Percentiles rank a stretch among this genome's conserved stretches.
Conservation (phyloP, 352 stramenopile species). For the Halophytophthora batemanensis region DNA sequence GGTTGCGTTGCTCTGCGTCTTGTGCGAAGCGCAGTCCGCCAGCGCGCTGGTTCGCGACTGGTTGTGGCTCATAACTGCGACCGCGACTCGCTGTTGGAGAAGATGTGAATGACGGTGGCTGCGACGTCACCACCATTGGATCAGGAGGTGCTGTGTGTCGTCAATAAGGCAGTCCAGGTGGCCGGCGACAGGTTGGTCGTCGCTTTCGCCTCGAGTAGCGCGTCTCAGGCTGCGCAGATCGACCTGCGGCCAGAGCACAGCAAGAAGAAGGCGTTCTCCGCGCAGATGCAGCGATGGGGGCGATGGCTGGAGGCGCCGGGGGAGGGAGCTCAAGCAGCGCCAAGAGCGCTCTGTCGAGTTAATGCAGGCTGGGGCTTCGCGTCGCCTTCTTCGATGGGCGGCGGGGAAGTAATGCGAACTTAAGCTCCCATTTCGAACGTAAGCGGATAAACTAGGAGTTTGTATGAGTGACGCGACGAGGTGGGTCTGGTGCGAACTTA, state of each 20-base stretch:
- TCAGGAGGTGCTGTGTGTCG: not conserved
- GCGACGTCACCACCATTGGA: constrained; percentile 29
- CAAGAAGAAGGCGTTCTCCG: not conserved
- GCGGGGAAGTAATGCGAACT: constrained; percentile 15
- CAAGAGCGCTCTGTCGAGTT: constrained; percentile 7
- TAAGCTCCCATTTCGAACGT: constrained; percentile 15
- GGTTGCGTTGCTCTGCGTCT: constrained; percentile 32
- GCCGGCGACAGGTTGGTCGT: too few species aligned
- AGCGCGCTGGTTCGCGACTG: constrained; percentile 23
- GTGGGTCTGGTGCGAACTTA: constrained; percentile 7
- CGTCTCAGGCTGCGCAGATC: too few species aligned
- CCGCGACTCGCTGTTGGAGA: constrained; percentile 7
- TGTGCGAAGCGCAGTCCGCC: constrained; percentile 68
- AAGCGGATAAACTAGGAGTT: constrained; percentile 4
- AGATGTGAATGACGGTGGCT: constrained; percentile 19
- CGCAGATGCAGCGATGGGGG: not conserved
- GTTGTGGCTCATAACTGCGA: constrained; percentile 13
- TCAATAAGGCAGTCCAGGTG: too few species aligned
- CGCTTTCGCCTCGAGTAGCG: too few species aligned
- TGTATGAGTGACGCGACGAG: constrained; percentile 5
- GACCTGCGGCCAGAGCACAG: not conserved
- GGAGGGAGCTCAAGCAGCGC: not conserved
- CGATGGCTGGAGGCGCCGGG: not conserved
- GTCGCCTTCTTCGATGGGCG: constrained; percentile 9
- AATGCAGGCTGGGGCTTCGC: not conserved